Percentiles rank a stretch among this genome's conserved stretches.
phyloP scores from a whole-genome alignment of 352 stramenopile species.

The Phytophthora citricola region DNA sequence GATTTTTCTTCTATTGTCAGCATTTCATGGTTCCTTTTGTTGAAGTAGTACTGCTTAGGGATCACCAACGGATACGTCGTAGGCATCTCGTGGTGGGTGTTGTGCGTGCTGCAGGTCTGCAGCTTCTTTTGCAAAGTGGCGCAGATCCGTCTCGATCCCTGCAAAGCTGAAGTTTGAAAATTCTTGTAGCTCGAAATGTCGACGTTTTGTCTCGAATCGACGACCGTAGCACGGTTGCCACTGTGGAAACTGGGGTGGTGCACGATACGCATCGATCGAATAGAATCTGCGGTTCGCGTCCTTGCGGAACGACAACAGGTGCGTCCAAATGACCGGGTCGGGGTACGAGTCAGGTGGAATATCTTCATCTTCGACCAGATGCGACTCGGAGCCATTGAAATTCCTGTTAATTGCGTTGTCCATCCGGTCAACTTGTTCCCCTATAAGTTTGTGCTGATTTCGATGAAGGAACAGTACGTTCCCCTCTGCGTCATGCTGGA shows the following conservation, averaged over 20 bases:
- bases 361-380: background rate
- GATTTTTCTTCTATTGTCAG: background rate
- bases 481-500: background rate
- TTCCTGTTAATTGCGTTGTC: background rate
- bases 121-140: conserved; percentile 28
- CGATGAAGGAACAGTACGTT: background rate
- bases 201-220: conserved; percentile 13
- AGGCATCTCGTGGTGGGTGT: no score
- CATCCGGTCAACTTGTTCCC: background rate
- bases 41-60: background rate
- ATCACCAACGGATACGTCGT: no score
- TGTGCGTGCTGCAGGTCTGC: background rate
- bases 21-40: background rate
- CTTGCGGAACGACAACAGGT: conserved; percentile 39
- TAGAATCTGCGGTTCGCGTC: background rate
- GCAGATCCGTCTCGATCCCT: conserved; percentile 30
- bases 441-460: background rate
- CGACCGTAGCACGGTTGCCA: conserved; percentile 47
- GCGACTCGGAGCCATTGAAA: no score
- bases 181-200: conserved; percentile 29
- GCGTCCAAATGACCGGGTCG: conserved; percentile 33
- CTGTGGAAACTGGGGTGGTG: background rate
- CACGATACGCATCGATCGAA: background rate
- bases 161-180: conserved; percentile 29
- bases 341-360: conserved; percentile 3